Base-by-base conservation (phyloP, 1,284 basidiomycete genomes). In the Malassezia sympodialis region DNA sequence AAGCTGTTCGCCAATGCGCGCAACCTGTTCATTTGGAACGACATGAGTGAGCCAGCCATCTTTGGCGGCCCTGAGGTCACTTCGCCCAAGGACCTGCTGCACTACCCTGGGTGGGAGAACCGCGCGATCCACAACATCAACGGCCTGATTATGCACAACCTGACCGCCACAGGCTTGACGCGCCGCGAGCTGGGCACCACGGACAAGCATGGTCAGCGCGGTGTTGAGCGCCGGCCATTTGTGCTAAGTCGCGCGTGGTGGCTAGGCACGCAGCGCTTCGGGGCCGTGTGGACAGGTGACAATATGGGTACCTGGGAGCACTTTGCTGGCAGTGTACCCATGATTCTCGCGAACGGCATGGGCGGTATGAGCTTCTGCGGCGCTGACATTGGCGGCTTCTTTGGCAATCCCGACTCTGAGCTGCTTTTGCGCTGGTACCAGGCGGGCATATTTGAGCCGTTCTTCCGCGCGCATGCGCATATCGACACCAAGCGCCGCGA, bases 51-150 rank as follows among this genome's bases (percentile, higher is more conserved):
- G 87, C 93, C 93, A 1, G 86, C 90, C 4, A 84, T 99, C 23
- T 98, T 99, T 79, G 93, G 96, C 66, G 94, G 93, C 0, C 94
- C 94, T 2, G 94, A 99, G 75, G 93, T 98, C 69, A 90, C 89
- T 12, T 90, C 96, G 85, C 90, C 88, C 12, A 88, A 87, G 73
- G 94, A 98, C 67, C 88, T 86, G 58, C 76, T 94, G 32, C 93
- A 98, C 69, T 79, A 88, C 68, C 86, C 85, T 35, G 90, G 89
- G 19, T 98, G 93, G 93, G 93, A 99, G 74, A 90, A 99, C 72
- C 84, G 93, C 41, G 93, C 98, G 71, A 76, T 99, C 2, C 89
- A 93, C 75, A 93, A 93, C 69, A 84, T 94, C 75, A 90, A 91
- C 59, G 65, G 65, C 24, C 39, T 70, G 46, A 63, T 71, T 40